phyloP scores from a whole-genome alignment of 2,329 filamentous ascomycete genomes.

The Exophiala xenobiotica region DNA sequence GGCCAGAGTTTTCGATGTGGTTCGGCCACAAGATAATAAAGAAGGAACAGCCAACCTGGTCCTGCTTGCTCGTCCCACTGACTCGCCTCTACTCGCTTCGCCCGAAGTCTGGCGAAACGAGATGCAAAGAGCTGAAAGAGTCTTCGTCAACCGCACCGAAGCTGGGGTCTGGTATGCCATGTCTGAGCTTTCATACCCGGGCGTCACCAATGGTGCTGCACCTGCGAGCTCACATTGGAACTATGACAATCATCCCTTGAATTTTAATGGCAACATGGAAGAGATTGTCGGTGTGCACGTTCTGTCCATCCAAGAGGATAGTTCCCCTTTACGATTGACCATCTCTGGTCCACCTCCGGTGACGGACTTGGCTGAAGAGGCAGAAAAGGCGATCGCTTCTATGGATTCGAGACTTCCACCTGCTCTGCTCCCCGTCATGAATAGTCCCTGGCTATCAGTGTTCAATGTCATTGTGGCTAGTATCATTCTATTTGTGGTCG shows the following conservation, averaged over 20 bases:
- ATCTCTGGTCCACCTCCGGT: conserved; percentile 24
- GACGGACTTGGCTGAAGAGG: conserved; percentile 21
- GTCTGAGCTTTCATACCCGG: conserved; percentile 80
- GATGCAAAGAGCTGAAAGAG: conserved; percentile 57
- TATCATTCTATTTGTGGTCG: conserved; percentile 22
- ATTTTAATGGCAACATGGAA: conserved; percentile 26
- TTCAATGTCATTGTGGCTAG: conserved; percentile 23
- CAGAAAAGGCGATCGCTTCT: conserved; percentile 22
- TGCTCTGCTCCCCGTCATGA: conserved; percentile 19
- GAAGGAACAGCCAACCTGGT: conserved; percentile 69
- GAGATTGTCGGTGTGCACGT: conserved; percentile 69
- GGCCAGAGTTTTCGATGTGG: conserved; percentile 84
- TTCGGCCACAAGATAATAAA: conserved; percentile 66
- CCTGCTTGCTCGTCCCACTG: conserved; percentile 79
- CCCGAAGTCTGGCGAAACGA: conserved; percentile 33
- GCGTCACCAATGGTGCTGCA: conserved; percentile 70
- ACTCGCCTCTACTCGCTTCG: conserved; percentile 48
- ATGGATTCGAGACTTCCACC: conserved; percentile 18
- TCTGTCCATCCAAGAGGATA: conserved; percentile 53
- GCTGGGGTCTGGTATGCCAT: conserved; percentile 92
- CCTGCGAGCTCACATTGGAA: conserved; percentile 42
- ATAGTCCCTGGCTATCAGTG: conserved; percentile 17
- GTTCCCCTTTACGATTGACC: conserved; percentile 48
- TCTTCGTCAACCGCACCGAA: conserved; percentile 85
- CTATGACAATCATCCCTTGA: conserved; percentile 22